Evolutionary conservation across 495 filamentous ascomycete species (phyloP).

Genomic region (Penicillium pulvis): DNA sequence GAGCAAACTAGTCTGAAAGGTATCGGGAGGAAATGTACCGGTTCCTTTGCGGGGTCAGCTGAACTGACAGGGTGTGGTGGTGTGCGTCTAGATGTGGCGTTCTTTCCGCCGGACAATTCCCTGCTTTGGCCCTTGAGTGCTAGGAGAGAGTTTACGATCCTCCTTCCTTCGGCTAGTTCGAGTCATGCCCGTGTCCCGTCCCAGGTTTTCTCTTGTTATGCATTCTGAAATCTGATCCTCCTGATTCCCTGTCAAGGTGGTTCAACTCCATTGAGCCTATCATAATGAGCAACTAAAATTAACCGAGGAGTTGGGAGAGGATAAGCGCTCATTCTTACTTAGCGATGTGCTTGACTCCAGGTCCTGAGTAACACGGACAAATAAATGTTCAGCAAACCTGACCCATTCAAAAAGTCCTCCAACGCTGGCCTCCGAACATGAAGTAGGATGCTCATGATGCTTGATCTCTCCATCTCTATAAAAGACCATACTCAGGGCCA

Average conservation of each 20-base stretch:
- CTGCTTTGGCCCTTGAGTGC: slow-evolving; percentile 12
- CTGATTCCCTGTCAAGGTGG: slow-evolving; percentile 14
- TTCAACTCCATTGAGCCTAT: slow-evolving; percentile 19
- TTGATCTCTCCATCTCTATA: slow-evolving; percentile 15
- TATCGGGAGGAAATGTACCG: slow-evolving; percentile 25
- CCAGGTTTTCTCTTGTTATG: slow-evolving; percentile 15
- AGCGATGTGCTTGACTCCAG: slow-evolving; percentile 14
- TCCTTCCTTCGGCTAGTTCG: slow-evolving; percentile 13
- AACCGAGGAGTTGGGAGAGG: slow-evolving; percentile 20
- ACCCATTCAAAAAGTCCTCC: slow-evolving; percentile 16
- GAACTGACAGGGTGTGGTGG: slow-evolving; percentile 4
- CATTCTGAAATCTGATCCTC: slow-evolving; percentile 4
- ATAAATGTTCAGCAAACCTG: slow-evolving; percentile 6
- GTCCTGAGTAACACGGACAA: not conserved
- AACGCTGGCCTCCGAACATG: slow-evolving; percentile 13
- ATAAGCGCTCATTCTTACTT: slow-evolving; percentile 17
- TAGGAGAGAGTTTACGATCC: not conserved
- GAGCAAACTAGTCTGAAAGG: no score
- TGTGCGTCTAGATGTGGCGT: slow-evolving; percentile 20
- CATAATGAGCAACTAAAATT: slow-evolving; percentile 16
- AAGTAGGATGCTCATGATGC: slow-evolving; percentile 15
- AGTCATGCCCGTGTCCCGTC: slow-evolving; percentile 10
- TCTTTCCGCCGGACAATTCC: slow-evolving; percentile 23
- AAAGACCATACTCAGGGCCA: slow-evolving; percentile 2
- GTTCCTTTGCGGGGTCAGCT: slow-evolving; percentile 22